Percentiles rank a stretch among this genome's conserved stretches.
These are phyloP conservation scores for Apophysomyces variabilis DNA, from an alignment of 371 early-diverging fungal species.

Conservation along the genomic window DNA sequence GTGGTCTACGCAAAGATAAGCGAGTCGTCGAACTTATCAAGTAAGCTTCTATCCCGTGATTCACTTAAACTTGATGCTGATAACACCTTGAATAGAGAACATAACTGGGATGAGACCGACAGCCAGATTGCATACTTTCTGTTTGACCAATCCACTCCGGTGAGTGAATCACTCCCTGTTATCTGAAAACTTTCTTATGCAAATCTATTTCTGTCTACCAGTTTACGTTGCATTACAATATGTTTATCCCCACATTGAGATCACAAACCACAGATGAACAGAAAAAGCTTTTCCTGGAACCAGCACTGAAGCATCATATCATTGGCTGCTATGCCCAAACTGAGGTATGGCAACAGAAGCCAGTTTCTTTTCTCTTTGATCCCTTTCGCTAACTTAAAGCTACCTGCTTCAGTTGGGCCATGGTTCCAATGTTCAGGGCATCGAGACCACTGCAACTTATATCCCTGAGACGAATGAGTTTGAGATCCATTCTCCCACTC, in stretches of 20 bases:
- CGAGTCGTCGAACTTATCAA: slow-evolving; percentile 53
- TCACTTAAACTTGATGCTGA: too few relatives aligned
- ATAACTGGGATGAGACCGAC: slow-evolving; percentile 52
- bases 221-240: slow-evolving; percentile 60
- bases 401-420: slow-evolving; percentile 58
- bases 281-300: slow-evolving; percentile 73
- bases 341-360: slow-evolving; percentile 42
- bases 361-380: too few relatives aligned
- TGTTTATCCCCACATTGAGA: slow-evolving; percentile 82
- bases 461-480: slow-evolving; percentile 72
- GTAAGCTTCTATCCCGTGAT: slow-evolving; percentile 28
- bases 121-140: slow-evolving; percentile 47
- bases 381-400: neutral
- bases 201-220: slow-evolving; percentile 2
- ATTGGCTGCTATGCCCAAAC: slow-evolving; percentile 90
- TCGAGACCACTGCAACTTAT: slow-evolving; percentile 89
- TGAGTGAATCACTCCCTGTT: slow-evolving; percentile 20
- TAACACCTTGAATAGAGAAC: slow-evolving; percentile 30
- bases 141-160: slow-evolving; percentile 52
- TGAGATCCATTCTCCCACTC: slow-evolving; percentile 76
- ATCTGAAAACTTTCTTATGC: too few relatives aligned
- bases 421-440: slow-evolving; percentile 80
- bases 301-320: slow-evolving; percentile 74
- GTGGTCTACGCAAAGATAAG: slow-evolving; percentile 57
- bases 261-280: slow-evolving; percentile 82